phyloP scores from a whole-genome alignment of 306 rosid genomes.

The Vicia sativa region DNA sequence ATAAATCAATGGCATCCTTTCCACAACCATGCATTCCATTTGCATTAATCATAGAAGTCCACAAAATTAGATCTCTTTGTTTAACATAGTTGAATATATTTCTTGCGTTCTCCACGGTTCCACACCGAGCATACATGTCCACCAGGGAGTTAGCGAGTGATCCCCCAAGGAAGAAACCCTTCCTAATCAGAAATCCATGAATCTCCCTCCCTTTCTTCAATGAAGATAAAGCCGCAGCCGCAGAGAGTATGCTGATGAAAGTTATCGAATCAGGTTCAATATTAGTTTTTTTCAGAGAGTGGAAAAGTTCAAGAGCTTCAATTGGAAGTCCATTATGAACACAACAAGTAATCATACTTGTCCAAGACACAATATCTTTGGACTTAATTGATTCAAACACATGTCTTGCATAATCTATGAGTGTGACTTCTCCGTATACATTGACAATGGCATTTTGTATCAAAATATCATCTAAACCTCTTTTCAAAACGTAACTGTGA shows the following conservation, averaged over 20 bases:
- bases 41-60: conserved; percentile 82
- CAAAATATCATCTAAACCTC: conserved; percentile 54
- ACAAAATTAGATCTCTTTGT: conserved; percentile 50
- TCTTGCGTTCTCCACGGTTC: conserved; percentile 53
- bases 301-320: conserved; percentile 66
- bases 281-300: conserved; percentile 48
- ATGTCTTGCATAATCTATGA: conserved; percentile 48
- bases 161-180: conserved; percentile 59
- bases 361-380: conserved; percentile 79
- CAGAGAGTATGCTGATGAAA: conserved; percentile 60
- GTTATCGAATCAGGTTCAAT: conserved; percentile 62
- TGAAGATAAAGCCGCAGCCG: conserved; percentile 64
- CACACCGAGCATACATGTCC: conserved; percentile 75
- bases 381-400: conserved; percentile 54
- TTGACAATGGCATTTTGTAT: conserved; percentile 63
- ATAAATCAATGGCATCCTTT: conserved; percentile 55
- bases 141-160: conserved; percentile 59
- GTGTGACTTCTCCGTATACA: conserved; percentile 60
- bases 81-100: conserved; percentile 47
- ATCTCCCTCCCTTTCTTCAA: conserved; percentile 76
- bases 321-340: conserved; percentile 57
- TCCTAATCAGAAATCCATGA: conserved; percentile 68
- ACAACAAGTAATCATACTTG: conserved; percentile 68
- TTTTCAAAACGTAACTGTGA: conserved; percentile 53
- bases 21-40: conserved; percentile 81